Evolutionary conservation across 345 rosid species (phyloP), one percentile per base, ranked within the genome.

Genomic region (Hibiscus mutabilis): DNA sequence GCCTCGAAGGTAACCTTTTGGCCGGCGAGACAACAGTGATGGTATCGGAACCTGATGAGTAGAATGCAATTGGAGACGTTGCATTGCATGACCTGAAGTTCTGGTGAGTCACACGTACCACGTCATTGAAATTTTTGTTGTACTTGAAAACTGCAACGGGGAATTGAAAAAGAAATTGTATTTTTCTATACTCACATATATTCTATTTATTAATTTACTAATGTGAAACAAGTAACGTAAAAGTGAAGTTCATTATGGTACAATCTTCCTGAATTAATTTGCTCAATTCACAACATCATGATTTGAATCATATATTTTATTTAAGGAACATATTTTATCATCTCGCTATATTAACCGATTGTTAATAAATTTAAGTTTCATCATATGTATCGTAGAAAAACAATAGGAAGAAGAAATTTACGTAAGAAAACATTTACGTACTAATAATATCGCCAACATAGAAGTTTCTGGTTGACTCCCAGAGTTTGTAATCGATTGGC

Each of bases 391-490:
- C 2, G 40, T 35, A 35, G 0, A 35, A 8, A 37, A 7, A 37
- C 2, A 7, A 5, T 37, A 7, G 10, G 10, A 37, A 1, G 10
- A 11, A 35, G 1, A 0, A 8, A 1, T 35, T 35, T 6, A 33
- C 1, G 42, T 6, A 10, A 37, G 10, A 56, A 22, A 16, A 15
- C 40, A 0, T 2, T 15, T 5, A 13, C 35, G 4, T 73, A 77
- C 80, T 46, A 55, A 73, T 66, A 69, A 72, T 40, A 52, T 77
- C 74, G 27, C 71, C 71, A 25, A 61, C 35, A 13, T 31, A 15
- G 68, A 69, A 78, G 68, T 63, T 53, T 6, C 51, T 47, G 46
- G 67, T 40, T 19, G 67, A 46, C 62, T 77, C 72, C 80, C 80
- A 78, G 13, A 69, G 57, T 5, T 21, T 11, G 77, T 73, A 78